Base-by-base conservation (phyloP, 139 green algal genomes). In the Chlorella sp. region DNA sequence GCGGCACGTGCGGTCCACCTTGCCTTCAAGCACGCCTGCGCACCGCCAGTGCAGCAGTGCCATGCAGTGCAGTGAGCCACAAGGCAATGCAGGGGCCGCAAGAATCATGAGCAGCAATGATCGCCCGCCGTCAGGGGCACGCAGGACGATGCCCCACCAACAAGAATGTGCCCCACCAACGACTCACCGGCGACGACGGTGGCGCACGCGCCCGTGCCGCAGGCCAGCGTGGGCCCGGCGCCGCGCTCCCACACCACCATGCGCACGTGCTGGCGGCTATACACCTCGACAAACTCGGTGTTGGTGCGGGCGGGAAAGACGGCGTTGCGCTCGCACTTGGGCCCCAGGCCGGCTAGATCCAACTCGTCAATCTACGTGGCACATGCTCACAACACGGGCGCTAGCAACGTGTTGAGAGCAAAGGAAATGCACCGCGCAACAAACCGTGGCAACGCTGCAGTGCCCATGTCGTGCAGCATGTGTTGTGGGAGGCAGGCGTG, bases 161-260 rank as follows among this genome's bases (percentile, higher is more conserved):
- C n/a, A n/a, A n/a, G n/a, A n/a, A n/a, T n/a, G n/a, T 35, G 42
- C 17, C 42, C 42, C 17, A 17, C 42, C 42, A 55, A 49, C 24
- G 0, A n/a, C 76, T 65, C 49, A 80, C 74, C 89, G 4, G 94
- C 95, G 31, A 99, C 95, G 6, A 99, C 91, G n/a, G 89, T 90
- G 1, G 95, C 95, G 74, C 95, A 99, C 14, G 95, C 93, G 42
- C 95, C 95, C 2, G 95, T 99, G 62, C 95, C 95, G 76, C 95
- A 99, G 0, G 95, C 95, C 72, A 99, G 84, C 2, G 95, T 99
- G 50, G 79, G 75, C 1, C 95, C 95, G 1, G 95, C 95, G n/a
- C 95, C 95, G 23, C 95, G 87, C 88, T 99, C 95, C 95, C 95
- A 99, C 26, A 98, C 94, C 1, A 87, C 75, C 92, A 99, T 97